These are phyloP conservation scores for Phellinidium pouzarii DNA, from an alignment of 1,284 basidiomycete species.

Conservation along the genomic window DNA sequence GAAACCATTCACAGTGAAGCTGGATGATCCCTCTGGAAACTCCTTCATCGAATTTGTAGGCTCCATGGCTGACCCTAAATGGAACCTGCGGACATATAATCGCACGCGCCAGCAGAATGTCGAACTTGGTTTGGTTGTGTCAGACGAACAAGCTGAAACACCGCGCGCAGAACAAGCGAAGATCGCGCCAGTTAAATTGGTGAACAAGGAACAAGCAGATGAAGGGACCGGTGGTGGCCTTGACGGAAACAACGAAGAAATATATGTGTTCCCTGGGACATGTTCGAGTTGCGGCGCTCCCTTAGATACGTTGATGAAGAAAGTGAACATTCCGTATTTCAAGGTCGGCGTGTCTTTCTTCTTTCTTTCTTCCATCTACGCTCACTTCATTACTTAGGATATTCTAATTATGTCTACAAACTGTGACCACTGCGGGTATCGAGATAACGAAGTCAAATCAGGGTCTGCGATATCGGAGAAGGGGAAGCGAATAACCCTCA, in stretches of 20 bases:
- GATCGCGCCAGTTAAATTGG: conserved; percentile 17
- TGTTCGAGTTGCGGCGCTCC: conserved; percentile 88
- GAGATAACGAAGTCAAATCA: conserved; percentile 97
- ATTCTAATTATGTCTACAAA: conserved; percentile 99
- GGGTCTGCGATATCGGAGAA: conserved; percentile 81
- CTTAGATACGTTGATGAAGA: conserved; percentile 91
- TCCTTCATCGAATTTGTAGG: conserved; percentile 87
- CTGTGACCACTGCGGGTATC: conserved; percentile 90
- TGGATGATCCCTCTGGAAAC: conserved; percentile 95
- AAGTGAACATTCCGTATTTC: conserved; percentile 96
- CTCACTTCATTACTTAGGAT: conserved; percentile 51
- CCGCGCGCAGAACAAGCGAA: conserved; percentile 10
- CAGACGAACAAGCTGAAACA: conserved; percentile 35
- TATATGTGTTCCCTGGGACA: conserved; percentile 82
- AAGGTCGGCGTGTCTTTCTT: conserved; percentile 48
- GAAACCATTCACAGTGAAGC: conserved; percentile 72
- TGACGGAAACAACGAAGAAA: conserved; percentile 61
- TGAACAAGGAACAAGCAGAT: conserved; percentile 30
- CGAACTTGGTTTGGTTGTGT: conserved; percentile 62
- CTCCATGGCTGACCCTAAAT: conserved; percentile 83
- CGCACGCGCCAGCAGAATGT: conserved; percentile 84
- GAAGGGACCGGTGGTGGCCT: conserved; percentile 27
- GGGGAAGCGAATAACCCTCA: conserved; percentile 85
- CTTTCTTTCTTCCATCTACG: conserved; percentile 4
- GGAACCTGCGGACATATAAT: conserved; percentile 85